These are phyloP conservation scores for Quercus bicolor DNA, from an alignment of 306 rosid genomes.

Conservation along the genomic window DNA sequence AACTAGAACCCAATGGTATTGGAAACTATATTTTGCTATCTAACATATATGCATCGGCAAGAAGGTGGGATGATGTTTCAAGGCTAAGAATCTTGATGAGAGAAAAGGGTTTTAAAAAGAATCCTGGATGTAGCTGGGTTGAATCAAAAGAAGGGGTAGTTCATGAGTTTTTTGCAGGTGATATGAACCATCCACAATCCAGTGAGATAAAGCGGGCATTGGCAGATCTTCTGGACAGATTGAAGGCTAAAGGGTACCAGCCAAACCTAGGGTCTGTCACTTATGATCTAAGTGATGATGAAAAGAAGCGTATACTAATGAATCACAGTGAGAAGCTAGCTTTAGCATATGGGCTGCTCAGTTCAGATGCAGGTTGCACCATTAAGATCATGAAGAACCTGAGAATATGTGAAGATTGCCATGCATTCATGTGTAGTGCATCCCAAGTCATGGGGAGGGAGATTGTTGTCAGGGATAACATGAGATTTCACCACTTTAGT, in stretches of 20 bases:
- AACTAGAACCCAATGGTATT: constrained; percentile 61
- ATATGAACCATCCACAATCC: constrained; percentile 50
- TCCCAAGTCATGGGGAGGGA: constrained; percentile 60
- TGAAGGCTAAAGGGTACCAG: constrained; percentile 52
- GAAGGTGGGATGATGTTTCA: constrained; percentile 74
- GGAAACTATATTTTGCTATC: constrained; percentile 77
- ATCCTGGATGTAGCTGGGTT: constrained; percentile 79
- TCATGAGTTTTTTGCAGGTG: constrained; percentile 68
- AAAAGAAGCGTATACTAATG: constrained; percentile 51
- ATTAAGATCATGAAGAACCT: constrained; percentile 84
- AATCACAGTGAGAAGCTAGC: constrained; percentile 82
- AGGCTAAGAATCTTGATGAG: constrained; percentile 62
- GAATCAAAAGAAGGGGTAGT: constrained; percentile 57
- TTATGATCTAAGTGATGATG: constrained; percentile 49
- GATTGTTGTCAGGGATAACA: constrained; percentile 69
- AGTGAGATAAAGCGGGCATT: constrained; percentile 48
- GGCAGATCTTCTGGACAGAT: constrained; percentile 53
- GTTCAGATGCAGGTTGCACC: constrained; percentile 43
- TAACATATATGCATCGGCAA: constrained; percentile 62
- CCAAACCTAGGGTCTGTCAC: constrained; percentile 54
- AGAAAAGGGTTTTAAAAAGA: constrained; percentile 54
- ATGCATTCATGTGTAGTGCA: constrained; percentile 61
- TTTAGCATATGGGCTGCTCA: constrained; percentile 57
- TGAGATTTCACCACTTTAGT: constrained; percentile 73
- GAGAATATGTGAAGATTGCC: constrained; percentile 85